A percentile compares a stretch with the other conserved stretches of the same genome.
Conservation (phyloP, 148 eudicot species). For the Diospyros lotus region DNA sequence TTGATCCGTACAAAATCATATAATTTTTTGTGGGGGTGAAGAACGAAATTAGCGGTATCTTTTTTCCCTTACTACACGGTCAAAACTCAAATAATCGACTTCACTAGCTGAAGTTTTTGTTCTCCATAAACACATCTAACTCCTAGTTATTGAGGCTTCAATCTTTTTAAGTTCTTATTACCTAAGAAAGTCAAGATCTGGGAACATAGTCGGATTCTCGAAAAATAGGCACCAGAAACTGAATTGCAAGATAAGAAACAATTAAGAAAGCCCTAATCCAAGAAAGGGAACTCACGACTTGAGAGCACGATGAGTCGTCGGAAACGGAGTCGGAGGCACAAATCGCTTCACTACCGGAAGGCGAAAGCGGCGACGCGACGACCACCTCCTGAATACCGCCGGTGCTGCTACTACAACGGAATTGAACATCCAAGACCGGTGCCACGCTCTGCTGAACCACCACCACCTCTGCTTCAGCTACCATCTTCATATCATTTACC, state of each 20-base stretch:
- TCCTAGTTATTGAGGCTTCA: neutral
- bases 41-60: neutral
- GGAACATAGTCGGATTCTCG: neutral
- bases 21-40: neutral
- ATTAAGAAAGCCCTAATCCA: neutral
- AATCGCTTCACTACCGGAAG: slow-evolving; percentile 10
- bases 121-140: neutral
- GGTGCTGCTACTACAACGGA: neutral
- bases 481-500: slow-evolving; percentile 26
- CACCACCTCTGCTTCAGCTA: slow-evolving; percentile 53
- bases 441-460: slow-evolving; percentile 35
- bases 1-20: neutral
- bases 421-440: slow-evolving; percentile 37
- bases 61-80: neutral
- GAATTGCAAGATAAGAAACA: neutral
- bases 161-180: neutral
- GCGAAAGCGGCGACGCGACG: neutral
- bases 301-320: slow-evolving; percentile 27
- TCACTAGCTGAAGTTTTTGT: neutral
- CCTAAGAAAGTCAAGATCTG: neutral
- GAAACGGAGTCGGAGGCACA: slow-evolving; percentile 1
- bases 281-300: slow-evolving; percentile 22
- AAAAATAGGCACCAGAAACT: neutral
- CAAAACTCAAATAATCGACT: neutral
- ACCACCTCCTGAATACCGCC: slow-evolving; percentile 5